A percentile compares a stretch with the other conserved stretches of the same genome.
These are phyloP conservation scores for Aspergillus baeticus DNA, from an alignment of 495 filamentous ascomycete species.

Conservation along the genomic window DNA sequence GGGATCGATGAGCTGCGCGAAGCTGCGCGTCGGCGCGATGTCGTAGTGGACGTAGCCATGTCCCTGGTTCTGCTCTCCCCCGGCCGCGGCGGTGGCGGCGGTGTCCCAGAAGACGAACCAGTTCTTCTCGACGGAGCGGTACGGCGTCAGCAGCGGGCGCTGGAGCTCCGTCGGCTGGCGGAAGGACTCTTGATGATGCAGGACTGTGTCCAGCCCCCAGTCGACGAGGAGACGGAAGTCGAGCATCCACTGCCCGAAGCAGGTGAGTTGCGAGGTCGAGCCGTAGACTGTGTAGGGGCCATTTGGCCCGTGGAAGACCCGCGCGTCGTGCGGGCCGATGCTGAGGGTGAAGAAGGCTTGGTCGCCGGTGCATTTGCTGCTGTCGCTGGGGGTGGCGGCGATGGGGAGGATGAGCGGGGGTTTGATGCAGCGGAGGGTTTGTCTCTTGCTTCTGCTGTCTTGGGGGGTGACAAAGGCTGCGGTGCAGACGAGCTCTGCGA, in stretches of 20 bases:
- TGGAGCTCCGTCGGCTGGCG: conserved; percentile 42
- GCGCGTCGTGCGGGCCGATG: conserved; percentile 50
- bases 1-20: conserved; percentile 40
- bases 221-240: conserved; percentile 48
- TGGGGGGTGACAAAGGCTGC: conserved; percentile 32
- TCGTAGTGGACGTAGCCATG: conserved; percentile 51
- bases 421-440: conserved; percentile 36
- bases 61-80: no score
- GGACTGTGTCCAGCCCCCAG: conserved; percentile 26
- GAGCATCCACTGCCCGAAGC: conserved; percentile 52
- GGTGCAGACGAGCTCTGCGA: conserved; percentile 46
- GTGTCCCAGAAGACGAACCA: conserved; percentile 57
- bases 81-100: no score
- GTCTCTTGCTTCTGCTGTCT: conserved; percentile 15
- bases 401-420: conserved; percentile 39
- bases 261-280: conserved; percentile 47
- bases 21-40: conserved; percentile 42
- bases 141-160: conserved; percentile 32
- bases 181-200: conserved; percentile 26
- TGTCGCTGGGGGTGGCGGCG: conserved; percentile 33
- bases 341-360: conserved; percentile 32
- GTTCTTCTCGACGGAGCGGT: conserved; percentile 49
- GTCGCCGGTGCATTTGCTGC: conserved; percentile 38
- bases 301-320: conserved; percentile 51
- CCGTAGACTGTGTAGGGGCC: conserved; percentile 46